phyloP scores from a whole-genome alignment of 768 basidiomycete genomes.

The Hericium rajendrae region DNA sequence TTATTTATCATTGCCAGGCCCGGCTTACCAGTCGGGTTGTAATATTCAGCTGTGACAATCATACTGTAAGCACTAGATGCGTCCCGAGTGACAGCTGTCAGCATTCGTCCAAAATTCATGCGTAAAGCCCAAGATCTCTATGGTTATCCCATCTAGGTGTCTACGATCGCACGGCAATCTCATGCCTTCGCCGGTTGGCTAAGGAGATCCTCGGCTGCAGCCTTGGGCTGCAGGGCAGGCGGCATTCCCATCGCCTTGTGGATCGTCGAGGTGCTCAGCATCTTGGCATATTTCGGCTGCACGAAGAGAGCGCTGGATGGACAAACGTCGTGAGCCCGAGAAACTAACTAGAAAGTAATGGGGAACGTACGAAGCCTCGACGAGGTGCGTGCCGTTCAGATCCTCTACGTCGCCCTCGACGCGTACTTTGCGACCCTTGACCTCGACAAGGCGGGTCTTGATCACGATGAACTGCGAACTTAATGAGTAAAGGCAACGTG shows the following conservation, averaged over 20 bases:
- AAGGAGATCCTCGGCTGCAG: too few relatives aligned
- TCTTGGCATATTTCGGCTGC: conserved; percentile 79
- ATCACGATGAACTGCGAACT: conserved; percentile 69
- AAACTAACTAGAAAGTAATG: not conserved
- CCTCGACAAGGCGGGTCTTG: conserved; percentile 52
- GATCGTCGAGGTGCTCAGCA: conserved; percentile 53
- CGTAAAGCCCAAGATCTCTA: too few relatives aligned
- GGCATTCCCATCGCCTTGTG: conserved; percentile 50
- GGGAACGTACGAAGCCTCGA: conserved; percentile 65
- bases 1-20: too few relatives aligned
- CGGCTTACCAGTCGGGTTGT: too few relatives aligned
- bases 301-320: conserved; percentile 66
- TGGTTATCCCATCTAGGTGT: too few relatives aligned
- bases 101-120: too few relatives aligned
- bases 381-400: conserved; percentile 70
- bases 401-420: conserved; percentile 72
- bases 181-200: too few relatives aligned
- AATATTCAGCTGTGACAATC: too few relatives aligned
- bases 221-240: too few relatives aligned
- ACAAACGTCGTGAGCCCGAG: not conserved
- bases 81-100: too few relatives aligned
- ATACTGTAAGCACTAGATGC: too few relatives aligned
- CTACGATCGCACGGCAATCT: too few relatives aligned
- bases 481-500: not conserved
- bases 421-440: conserved; percentile 67